Evolutionary conservation across 2,329 filamentous ascomycete species (phyloP), one percentile per base, ranked within the genome.

Genomic region (Hypoxylon sp.): DNA sequence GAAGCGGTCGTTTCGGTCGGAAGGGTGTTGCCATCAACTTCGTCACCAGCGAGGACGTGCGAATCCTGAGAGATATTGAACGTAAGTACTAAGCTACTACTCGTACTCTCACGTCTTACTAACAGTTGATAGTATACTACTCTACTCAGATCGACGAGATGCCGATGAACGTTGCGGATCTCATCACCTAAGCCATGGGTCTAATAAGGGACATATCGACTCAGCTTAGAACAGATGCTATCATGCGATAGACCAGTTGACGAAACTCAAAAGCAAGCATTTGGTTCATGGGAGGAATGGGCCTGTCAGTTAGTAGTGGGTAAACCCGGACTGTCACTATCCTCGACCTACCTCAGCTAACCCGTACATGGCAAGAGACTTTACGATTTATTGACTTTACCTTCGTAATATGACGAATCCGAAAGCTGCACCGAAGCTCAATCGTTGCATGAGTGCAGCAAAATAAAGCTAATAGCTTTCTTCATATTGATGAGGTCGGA

Each of bases 11-110:
- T 63, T 99, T 99, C 67, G 94, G 94, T 67, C 86, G 94, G 67
- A 99, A 99, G 80, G 94, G 94, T 82, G 94, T 99, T 61, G 94
- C 94, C 26, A 99, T 99, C 81, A 99, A 99, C 79, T 99, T 99
- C 69, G 94, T 99, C 62, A 99, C 94, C 2, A 95, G 90, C 69
- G 94, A 99, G 66, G 94, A 99, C 71, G 94, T 99, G 53, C 89
- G 94, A 70, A 99, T 99, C 70, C 81, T 99, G 67, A 86, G 94
- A 63, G 94, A 99, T 71, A 99, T 99, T 67, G 94, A 99, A 78
- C 77, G 88, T 92, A 78, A 75, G 86, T 80, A 23, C 44, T 11
- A 12, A 9, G 7, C 11, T 12, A 16, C 4, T 19, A 29, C 6
- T n/a, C 13, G 11, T 32, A 13, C 12, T 6, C 5, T n/a, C 11